Evolutionary conservation across 805 yeast genomes (phyloP).

Genomic region (Myxozyma melibiosi): DNA sequence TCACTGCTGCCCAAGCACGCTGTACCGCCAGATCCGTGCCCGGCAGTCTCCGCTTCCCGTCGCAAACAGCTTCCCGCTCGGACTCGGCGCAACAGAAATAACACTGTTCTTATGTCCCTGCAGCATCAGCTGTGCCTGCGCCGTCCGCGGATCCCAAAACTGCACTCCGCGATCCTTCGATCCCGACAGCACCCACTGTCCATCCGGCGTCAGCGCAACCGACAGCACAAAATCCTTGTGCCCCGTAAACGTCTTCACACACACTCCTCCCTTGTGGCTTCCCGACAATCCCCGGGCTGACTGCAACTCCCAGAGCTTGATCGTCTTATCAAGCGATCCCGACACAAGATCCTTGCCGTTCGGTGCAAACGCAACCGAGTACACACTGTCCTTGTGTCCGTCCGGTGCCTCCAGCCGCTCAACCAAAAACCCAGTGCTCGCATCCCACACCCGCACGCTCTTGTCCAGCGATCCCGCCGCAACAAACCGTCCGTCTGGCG

Average conservation of each 20-base stretch:
- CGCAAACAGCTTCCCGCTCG: slow-evolving; percentile 87
- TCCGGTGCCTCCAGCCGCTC: slow-evolving; percentile 92
- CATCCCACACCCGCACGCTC: slow-evolving; percentile 96
- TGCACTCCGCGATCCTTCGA: slow-evolving; percentile 96
- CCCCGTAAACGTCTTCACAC: slow-evolving; percentile 92
- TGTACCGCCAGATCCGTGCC: slow-evolving; percentile 82
- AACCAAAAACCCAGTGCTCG: slow-evolving; percentile 85
- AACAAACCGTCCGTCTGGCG: slow-evolving; percentile 90
- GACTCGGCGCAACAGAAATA: slow-evolving; percentile 88
- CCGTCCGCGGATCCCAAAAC: slow-evolving; percentile 91
- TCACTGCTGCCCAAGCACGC: slow-evolving; percentile 22
- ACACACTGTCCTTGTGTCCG: slow-evolving; percentile 95
- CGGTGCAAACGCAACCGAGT: slow-evolving; percentile 89
- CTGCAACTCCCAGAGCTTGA: slow-evolving; percentile 90
- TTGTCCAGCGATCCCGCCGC: slow-evolving; percentile 97
- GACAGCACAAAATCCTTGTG: slow-evolving; percentile 95
- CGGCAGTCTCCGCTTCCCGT: slow-evolving; percentile 98
- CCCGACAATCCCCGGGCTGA: slow-evolving; percentile 48
- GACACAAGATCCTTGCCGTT: slow-evolving; percentile 90
- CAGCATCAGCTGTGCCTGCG: slow-evolving; percentile 90
- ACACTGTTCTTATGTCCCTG: slow-evolving; percentile 97
- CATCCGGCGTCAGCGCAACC: slow-evolving; percentile 92
- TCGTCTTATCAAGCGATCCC: slow-evolving; percentile 94
- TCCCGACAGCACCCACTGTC: slow-evolving; percentile 87
- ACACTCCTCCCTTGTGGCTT: slow-evolving; percentile 49